Conservation (phyloP, 306 rosid species). For the Quercus bicolor region DNA sequence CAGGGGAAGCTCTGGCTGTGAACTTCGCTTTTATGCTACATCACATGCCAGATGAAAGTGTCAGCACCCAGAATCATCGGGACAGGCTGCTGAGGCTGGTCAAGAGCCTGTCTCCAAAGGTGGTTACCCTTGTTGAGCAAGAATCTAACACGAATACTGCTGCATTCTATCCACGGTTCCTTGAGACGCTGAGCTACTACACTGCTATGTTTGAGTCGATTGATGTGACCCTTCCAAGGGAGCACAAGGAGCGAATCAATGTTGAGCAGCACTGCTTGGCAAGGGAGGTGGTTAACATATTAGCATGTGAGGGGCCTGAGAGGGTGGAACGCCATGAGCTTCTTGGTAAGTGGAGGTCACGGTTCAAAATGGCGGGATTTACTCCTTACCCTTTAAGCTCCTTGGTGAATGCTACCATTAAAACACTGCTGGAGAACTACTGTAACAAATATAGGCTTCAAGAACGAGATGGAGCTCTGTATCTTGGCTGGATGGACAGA, state of each 20-base stretch:
- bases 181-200: conserved; percentile 73
- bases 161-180: conserved; percentile 73
- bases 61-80: conserved; percentile 78
- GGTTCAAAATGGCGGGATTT: conserved; percentile 94
- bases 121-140: conserved; percentile 97
- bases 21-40: conserved; percentile 93
- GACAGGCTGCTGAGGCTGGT: conserved; percentile 76
- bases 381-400: conserved; percentile 82
- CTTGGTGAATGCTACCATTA: conserved; percentile 83
- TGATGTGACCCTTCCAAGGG: conserved; percentile 74
- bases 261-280: conserved; percentile 99
- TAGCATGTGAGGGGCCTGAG: conserved; percentile 91
- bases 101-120: conserved; percentile 83
- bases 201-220: conserved; percentile 90
- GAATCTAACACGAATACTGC: conserved; percentile 90
- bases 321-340: conserved; percentile 91
- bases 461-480: conserved; percentile 85
- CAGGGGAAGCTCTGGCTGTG: conserved; percentile 78
- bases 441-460: conserved; percentile 67
- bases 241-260: conserved; percentile 71
- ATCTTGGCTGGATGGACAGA: conserved; percentile 96
- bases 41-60: conserved; percentile 95
- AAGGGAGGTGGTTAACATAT: conserved; percentile 81
- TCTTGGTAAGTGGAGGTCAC: conserved; percentile 82
- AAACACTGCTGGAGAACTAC: conserved; percentile 73